Percentiles rank a stretch among this genome's conserved stretches.
Evolutionary conservation across 164 flowering plant genomes (phyloP).

Genomic region (Santalum album): DNA sequence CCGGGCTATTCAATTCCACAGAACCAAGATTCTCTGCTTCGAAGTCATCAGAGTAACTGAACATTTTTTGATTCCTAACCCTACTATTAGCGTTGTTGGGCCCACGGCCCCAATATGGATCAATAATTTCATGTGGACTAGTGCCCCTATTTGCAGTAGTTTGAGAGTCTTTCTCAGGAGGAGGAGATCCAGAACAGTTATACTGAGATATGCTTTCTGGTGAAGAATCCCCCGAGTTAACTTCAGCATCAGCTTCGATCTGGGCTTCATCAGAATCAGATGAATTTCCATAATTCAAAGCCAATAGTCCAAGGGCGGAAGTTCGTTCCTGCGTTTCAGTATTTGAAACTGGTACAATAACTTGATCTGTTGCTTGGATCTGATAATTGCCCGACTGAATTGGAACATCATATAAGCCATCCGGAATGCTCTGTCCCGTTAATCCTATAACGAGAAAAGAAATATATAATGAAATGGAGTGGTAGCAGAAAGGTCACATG

Average conservation of each 20-base stretch:
- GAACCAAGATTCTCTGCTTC: slow-evolving; percentile 13
- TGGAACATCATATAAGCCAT: slow-evolving; percentile 44
- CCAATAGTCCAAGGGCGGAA: slow-evolving; percentile 76
- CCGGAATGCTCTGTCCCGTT: slow-evolving; percentile 19
- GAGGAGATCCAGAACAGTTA: slow-evolving; percentile 16
- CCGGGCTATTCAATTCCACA: slow-evolving; percentile 19
- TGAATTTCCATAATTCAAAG: slow-evolving; percentile 64
- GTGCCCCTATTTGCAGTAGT: slow-evolving; percentile 15
- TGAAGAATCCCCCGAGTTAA: slow-evolving; percentile 18
- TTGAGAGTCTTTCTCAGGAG: slow-evolving; percentile 12
- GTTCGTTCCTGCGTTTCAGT: slow-evolving; percentile 21
- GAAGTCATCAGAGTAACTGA: slow-evolving; percentile 16
- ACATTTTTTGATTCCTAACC: slow-evolving; percentile 11
- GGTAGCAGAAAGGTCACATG: too few relatives aligned
- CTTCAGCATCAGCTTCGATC: slow-evolving; percentile 20
- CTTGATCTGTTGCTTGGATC: slow-evolving; percentile 22
- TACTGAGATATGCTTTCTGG: slow-evolving; percentile 12
- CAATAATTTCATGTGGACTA: slow-evolving; percentile 7
- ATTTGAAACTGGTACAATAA: slow-evolving; percentile 19
- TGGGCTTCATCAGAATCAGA: slow-evolving; percentile 85
- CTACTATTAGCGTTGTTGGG: slow-evolving; percentile 11
- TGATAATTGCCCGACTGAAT: slow-evolving; percentile 31
- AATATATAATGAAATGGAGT: too few relatives aligned
- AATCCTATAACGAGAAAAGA: slow-evolving; percentile 24
- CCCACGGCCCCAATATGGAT: slow-evolving; percentile 13